Percentiles rank a stretch among this genome's conserved stretches.
phyloP scores from a whole-genome alignment of 2,329 filamentous ascomycete species.

The Ilyonectria mors-panacis region DNA sequence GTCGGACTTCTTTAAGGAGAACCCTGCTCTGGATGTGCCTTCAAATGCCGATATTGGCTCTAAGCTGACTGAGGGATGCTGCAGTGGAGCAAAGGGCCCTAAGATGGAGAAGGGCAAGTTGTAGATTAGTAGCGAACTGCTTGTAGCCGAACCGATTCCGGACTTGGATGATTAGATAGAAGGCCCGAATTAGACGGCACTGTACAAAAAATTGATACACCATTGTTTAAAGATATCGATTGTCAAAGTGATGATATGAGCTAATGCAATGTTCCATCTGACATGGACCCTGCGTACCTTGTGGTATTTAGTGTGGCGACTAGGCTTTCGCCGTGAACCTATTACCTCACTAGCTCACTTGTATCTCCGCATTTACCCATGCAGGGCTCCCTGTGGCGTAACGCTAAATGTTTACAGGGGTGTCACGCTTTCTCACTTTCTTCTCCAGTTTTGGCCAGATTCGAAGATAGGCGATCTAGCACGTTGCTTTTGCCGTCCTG shows the following conservation, averaged over 20 bases:
- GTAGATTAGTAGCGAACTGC: slow-evolving; percentile 9
- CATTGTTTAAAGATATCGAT: neutral
- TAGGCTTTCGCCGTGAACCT: neutral
- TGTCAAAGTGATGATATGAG: neutral
- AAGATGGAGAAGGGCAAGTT: slow-evolving; percentile 27
- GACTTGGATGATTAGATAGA: neutral
- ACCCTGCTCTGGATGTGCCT: slow-evolving; percentile 63
- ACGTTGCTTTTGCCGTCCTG: neutral
- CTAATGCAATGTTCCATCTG: neutral
- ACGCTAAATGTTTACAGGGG: neutral
- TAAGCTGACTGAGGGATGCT: slow-evolving; percentile 25
- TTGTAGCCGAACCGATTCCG: neutral
- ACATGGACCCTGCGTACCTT: too few species aligned
- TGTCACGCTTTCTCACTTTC: slow-evolving; percentile 23
- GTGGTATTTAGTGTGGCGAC: neutral
- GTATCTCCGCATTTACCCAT: neutral
- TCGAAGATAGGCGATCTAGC: slow-evolving; percentile 22
- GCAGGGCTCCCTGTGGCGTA: neutral
- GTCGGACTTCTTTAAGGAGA: slow-evolving; percentile 64
- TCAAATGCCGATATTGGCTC: slow-evolving; percentile 39
- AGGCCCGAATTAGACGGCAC: slow-evolving; percentile 16
- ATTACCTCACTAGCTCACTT: neutral
- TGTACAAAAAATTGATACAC: slow-evolving; percentile 6
- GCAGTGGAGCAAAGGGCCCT: slow-evolving; percentile 12
- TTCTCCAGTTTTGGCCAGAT: slow-evolving; percentile 23